Base-by-base conservation (phyloP, 1,284 basidiomycete species). In the Ustilago hordei region DNA sequence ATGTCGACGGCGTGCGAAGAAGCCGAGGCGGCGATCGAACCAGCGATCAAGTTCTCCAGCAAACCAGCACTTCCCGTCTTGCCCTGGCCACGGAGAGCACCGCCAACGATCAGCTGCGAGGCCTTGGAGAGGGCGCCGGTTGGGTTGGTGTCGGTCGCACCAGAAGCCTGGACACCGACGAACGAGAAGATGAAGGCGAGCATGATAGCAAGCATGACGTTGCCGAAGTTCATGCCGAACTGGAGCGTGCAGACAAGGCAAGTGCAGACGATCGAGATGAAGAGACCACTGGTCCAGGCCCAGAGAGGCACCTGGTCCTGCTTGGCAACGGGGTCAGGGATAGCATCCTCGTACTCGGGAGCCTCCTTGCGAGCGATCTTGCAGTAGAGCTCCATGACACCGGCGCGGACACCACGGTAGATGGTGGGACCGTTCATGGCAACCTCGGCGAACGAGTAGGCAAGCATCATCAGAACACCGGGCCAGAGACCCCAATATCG, bases 401-500 rank as follows among this genome's bases (percentile, higher is more conserved):
- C 81, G 60, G 81, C 77, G 38, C 82, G 69, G 53, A 83, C 57
- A 70, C 84, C 80, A 59, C 68, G 73, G 68, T 81, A 79, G 73
- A 86, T 76, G 65, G 82, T 77, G 48, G 81, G 73, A 34, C 79
- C 82, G 80, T 85, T 83, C 64, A 82, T 80, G 55, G 62, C 73
- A 45, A 86, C 61, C 76, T 86, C 85, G 47, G 81, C 81, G 60
- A 86, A 86, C 56, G 84, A 85, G 69, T 83, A 83, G 60, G 84
- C 79, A 55, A 87, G 75, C 85, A 87, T 86, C 80, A 87, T 83
- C n/a, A 87, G 72, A 28, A 91, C 90, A 79, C 91, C 91, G 41
- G 91, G 90, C 91, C 91, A 92, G 45, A 92, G 87, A 36, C 91
- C 87, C 91, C 91, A 91, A 87, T 91, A 91, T 39, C 91, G 89